Base-by-base conservation (phyloP, 176 grass and related monocot genomes). In the Oryza glumipatula region DNA sequence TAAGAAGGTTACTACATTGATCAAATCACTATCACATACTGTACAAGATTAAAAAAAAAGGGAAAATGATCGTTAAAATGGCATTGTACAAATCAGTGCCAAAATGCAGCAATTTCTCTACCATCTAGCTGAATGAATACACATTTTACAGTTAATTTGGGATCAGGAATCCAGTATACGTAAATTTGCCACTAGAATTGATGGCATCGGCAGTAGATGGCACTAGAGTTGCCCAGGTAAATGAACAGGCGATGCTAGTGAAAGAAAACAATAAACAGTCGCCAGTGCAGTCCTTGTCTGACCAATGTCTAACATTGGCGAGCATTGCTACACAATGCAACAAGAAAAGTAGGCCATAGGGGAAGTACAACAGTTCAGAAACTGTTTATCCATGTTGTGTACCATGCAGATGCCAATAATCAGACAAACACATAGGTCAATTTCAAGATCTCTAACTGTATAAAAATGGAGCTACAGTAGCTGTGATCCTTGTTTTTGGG, bases 301-400 rank as follows among this genome's bases (percentile, higher is more conserved):
- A 24, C 23, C 48, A 48, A 35, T 24, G 74, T 13, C 54, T 23
- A 82, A 24, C 66, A 49, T n/a, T 7, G 43, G 58, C 11, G 11
- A 38, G 49, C 19, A 44, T 78, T 22, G 70, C 11, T 63, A 65
- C 44, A 74, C 73, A 82, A 54, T 26, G 44, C 65, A 69, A 76
- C 46, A 63, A 64, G 64, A 80, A 67, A 63, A 48, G 65, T 54
- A 71, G 21, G 66, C 21, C 47, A 70, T 24, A 46, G 39, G 46
- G 33, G 41, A 22, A 80, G 46, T 77, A 19, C 58, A n/a, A 80
- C 69, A 51, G 54, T 84, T 83, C 70, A 65, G 69, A 76, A 73
- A 52, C 80, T 76, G 76, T 28, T 48, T 17, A 65, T 70, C 58
- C 51, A 67, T 78, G 77, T 32, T 46, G 63, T 30, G 69, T 11